Base-by-base conservation (phyloP, 1,284 basidiomycete genomes). In the Naganishia sp. region DNA sequence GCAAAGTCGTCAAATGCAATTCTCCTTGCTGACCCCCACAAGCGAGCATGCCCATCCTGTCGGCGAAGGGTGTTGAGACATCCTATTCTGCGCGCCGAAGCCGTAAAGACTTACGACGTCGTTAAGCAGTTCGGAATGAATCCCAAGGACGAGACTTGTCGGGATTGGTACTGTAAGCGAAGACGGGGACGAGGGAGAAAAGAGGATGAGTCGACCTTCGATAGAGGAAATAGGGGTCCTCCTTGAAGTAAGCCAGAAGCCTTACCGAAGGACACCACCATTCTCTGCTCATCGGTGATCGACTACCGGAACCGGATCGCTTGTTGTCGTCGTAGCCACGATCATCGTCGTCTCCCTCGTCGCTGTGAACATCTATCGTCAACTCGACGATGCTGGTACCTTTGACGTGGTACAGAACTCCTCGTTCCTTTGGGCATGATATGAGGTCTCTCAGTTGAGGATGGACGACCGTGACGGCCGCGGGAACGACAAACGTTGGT, bases 21-120 rank as follows among this genome's bases (percentile, higher is more conserved):
- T 80, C 77, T 50, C 77, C 79, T 65, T 78, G 75, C 65, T 79
- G 78, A 1, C 79, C 79, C 10, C 79, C 79, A 45, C 75, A 77
- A 13, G 77, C 78, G 21, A 80, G 53, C 43, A 69, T 61, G 21
- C 55, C 52, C 25, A 61, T 45, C 16, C 65, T 66, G 39, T 16
- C 6, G 18, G n/a, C 36, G n/a, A 39, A 39, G 36, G 36, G 36
- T 9, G 36, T 39, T 39, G 36, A 39, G 36, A 39, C 48, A n/a
- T 49, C n/a, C 21, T n/a, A 5, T 13, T 23, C 21, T 21, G 16
- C n/a, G 11, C 18, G 10, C 6, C 9, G 28, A 23, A 7, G 28
- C 50, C n/a, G 23, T 28, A 43, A 1, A 21, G n/a, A 57, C 66
- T 57, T 43, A 65, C 49, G 59, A 65, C 15, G 66, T 59, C 16